phyloP scores from a whole-genome alignment of 805 yeast genomes.

The Wickerhamiella hasegawae region DNA sequence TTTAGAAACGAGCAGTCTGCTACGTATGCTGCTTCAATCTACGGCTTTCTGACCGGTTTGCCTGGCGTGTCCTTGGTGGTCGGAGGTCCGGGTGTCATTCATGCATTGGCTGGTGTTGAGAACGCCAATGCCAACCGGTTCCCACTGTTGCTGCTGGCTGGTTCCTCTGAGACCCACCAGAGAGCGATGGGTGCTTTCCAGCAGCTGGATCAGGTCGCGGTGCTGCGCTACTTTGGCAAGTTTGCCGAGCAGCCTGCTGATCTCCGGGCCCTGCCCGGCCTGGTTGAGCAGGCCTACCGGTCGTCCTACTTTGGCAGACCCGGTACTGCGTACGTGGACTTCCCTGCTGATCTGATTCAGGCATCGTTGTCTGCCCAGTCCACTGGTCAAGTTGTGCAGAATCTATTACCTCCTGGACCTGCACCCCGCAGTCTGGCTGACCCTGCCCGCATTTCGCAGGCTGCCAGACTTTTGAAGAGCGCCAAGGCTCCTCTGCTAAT shows the following conservation, averaged over 20 bases:
- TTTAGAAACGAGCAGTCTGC: conserved; percentile 65
- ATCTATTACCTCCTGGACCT: conserved; percentile 15
- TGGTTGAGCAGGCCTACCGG: conserved; percentile 33
- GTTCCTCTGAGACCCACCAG: conserved; percentile 36
- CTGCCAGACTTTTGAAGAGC: conserved; percentile 21
- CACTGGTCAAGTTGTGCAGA: conserved; percentile 1
- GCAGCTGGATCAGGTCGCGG: conserved; percentile 48
- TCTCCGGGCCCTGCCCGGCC: conserved; percentile 23
- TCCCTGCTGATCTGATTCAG: conserved; percentile 46
- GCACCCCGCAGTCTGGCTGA: conserved; percentile 28
- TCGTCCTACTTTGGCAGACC: conserved; percentile 33
- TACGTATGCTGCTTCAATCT: conserved; percentile 57
- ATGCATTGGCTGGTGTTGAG: conserved; percentile 48
- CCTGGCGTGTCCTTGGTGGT: conserved; percentile 59
- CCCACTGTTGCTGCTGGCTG: conserved; percentile 53
- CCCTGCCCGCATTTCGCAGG: conserved; percentile 21
- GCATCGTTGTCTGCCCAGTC: conserved; percentile 10
- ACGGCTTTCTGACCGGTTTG: conserved; percentile 45
- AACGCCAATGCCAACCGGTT: conserved; percentile 47
- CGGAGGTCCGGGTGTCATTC: conserved; percentile 63
- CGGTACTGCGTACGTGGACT: conserved; percentile 46
- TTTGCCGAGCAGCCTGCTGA: conserved; percentile 31
- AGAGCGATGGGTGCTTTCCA: conserved; percentile 50
- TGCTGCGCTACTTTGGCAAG: conserved; percentile 34
- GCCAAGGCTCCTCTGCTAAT: conserved; percentile 38